Percentiles rank a stretch among this genome's conserved stretches.
These are phyloP conservation scores for Solanum chmielewskii DNA, from an alignment of 257 asterid genomes.

Conservation along the genomic window DNA sequence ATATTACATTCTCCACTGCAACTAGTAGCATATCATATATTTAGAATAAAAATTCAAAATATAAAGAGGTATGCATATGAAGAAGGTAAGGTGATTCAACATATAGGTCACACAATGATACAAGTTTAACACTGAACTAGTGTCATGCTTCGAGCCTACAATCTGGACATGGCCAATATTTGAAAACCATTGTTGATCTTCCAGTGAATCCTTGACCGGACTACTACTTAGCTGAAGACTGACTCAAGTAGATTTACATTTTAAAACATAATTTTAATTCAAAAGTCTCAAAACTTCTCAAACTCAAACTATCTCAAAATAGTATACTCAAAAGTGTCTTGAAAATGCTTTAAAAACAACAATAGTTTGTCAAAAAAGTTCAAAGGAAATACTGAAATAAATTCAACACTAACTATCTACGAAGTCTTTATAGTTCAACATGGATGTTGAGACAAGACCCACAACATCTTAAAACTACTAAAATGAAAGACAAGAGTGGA, in stretches of 20 bases:
- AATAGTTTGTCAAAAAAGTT: not conserved
- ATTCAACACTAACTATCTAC: not conserved
- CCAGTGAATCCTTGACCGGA: not conserved
- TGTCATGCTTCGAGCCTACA: not conserved
- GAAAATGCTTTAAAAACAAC: too few species aligned
- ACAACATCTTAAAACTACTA: not conserved
- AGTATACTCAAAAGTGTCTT: not conserved
- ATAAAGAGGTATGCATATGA: too few species aligned
- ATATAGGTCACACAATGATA: too few species aligned
- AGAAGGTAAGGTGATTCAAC: too few species aligned
- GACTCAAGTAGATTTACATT: not conserved
- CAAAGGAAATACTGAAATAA: not conserved
- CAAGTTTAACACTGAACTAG: too few species aligned
- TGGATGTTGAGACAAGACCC: not conserved
- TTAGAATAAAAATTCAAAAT: too few species aligned
- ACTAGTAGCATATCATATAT: too few species aligned
- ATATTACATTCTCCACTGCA: too few species aligned
- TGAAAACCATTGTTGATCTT: too few species aligned
- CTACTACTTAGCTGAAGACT: not conserved
- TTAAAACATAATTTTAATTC: too few species aligned
- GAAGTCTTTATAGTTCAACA: not conserved
- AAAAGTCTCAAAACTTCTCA: not conserved
- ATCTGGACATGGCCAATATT: too few species aligned
- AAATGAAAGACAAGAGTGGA: not conserved
- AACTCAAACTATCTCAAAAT: not conserved